phyloP scores from a whole-genome alignment of 2,329 filamentous ascomycete species.

The Metarhizium brunneum region DNA sequence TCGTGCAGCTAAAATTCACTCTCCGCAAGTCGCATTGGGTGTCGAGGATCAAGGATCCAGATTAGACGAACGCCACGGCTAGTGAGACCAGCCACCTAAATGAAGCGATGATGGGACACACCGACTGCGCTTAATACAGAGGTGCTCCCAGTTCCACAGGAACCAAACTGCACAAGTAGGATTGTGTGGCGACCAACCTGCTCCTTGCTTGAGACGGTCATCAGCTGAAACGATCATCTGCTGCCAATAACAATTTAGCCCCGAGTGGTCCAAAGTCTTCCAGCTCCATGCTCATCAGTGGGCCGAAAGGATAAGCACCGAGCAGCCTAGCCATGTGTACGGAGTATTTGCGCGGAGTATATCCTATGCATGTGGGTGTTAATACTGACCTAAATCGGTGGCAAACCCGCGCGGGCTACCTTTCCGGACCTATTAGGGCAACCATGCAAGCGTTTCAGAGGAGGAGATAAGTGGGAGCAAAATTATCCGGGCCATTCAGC shows the following conservation, averaged over 20 bases:
- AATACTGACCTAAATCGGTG: too few relatives aligned
- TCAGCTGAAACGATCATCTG: background rate
- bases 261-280: too few relatives aligned
- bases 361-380: background rate
- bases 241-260: background rate
- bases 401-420: too few relatives aligned
- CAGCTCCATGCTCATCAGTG: too few relatives aligned
- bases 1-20: background rate
- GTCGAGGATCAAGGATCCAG: background rate
- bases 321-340: background rate
- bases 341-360: background rate
- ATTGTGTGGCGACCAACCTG: too few relatives aligned
- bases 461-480: too few relatives aligned
- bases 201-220: background rate
- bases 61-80: background rate
- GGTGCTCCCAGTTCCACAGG: too few relatives aligned
- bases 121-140: background rate
- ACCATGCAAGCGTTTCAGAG: too few relatives aligned
- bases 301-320: background rate
- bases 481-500: too few relatives aligned
- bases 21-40: background rate
- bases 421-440: too few relatives aligned
- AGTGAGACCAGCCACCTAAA: background rate
- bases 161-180: too few relatives aligned
- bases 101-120: background rate